Evolutionary conservation across 2,329 filamentous ascomycete species (phyloP).

Genomic region (Penicillium paneum): DNA sequence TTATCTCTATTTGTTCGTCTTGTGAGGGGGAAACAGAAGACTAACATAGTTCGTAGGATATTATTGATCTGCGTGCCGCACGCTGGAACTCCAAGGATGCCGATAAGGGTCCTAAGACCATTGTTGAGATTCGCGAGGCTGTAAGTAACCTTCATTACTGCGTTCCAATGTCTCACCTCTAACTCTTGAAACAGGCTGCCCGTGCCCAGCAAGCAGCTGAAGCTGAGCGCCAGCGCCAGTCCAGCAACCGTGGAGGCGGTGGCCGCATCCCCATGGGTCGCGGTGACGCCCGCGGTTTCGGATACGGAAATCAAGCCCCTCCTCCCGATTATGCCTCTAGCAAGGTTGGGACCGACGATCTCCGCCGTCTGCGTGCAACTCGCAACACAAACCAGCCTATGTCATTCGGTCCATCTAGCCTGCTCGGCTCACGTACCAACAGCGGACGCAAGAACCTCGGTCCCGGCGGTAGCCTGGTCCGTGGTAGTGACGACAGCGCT

Average conservation of each 20-base stretch:
- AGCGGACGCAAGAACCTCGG: conserved; percentile 73
- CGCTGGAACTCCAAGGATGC: conserved; percentile 83
- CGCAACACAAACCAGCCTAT: conserved; percentile 62
- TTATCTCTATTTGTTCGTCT: not conserved
- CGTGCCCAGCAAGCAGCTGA: conserved; percentile 81
- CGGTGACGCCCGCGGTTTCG: conserved; percentile 81
- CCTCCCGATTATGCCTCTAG: conserved; percentile 70
- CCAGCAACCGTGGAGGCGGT: conserved; percentile 58
- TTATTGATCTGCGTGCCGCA: conserved; percentile 74
- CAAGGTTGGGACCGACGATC: conserved; percentile 85
- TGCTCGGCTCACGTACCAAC: conserved; percentile 86
- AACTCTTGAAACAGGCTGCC: conserved; percentile 50
- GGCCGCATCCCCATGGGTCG: conserved; percentile 73
- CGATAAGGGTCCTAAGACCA: conserved; percentile 95
- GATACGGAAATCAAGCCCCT: conserved; percentile 64
- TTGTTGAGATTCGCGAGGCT: conserved; percentile 84
- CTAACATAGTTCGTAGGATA: conserved; percentile 53
- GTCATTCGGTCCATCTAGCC: conserved; percentile 76
- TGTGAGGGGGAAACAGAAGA: not conserved
- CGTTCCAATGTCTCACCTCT: conserved; percentile 8
- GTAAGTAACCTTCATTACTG: conserved; percentile 43
- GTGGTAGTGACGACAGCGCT: conserved; percentile 78
- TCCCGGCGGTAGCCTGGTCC: conserved; percentile 68
- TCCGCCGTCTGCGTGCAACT: conserved; percentile 68
- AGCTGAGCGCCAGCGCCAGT: conserved; percentile 54